These are phyloP conservation scores for Solanum clarkiae DNA, from an alignment of 257 asterid genomes.

Conservation along the genomic window DNA sequence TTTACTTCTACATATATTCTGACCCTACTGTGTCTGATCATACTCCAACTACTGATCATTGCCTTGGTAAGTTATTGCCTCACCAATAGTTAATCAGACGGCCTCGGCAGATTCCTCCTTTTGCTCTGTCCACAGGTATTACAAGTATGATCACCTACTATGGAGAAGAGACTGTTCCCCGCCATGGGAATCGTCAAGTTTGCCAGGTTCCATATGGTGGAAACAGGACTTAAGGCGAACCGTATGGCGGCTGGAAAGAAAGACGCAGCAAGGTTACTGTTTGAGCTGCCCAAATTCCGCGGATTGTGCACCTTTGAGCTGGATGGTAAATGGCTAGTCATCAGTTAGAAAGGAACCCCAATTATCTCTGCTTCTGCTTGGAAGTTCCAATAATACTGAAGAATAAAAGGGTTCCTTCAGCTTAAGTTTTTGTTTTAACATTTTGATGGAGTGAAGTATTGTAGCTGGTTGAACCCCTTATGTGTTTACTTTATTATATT, in stretches of 20 bases:
- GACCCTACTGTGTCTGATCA: neutral
- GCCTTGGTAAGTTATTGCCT: neutral
- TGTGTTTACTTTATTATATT: neutral
- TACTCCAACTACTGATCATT: neutral
- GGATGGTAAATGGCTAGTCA: neutral
- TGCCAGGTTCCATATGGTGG: constrained; percentile 14
- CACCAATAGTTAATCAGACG: neutral
- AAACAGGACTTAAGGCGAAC: too few species aligned
- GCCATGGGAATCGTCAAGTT: constrained; percentile 3
- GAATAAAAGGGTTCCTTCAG: neutral
- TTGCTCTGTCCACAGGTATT: neutral
- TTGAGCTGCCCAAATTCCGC: neutral
- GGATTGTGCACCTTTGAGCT: neutral
- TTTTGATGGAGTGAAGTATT: neutral
- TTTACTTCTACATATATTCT: neutral
- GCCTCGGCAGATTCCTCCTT: neutral
- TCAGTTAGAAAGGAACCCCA: neutral
- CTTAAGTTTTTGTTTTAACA: neutral
- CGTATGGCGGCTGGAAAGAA: too few species aligned
- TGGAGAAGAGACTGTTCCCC: constrained; percentile 9
- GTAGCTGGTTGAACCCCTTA: neutral
- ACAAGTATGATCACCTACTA: neutral
- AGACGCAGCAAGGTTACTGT: neutral
- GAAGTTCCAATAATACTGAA: neutral
- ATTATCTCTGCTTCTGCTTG: neutral